These are phyloP conservation scores for Didymella pinodella DNA, from an alignment of 2,329 filamentous ascomycete genomes.

Conservation along the genomic window DNA sequence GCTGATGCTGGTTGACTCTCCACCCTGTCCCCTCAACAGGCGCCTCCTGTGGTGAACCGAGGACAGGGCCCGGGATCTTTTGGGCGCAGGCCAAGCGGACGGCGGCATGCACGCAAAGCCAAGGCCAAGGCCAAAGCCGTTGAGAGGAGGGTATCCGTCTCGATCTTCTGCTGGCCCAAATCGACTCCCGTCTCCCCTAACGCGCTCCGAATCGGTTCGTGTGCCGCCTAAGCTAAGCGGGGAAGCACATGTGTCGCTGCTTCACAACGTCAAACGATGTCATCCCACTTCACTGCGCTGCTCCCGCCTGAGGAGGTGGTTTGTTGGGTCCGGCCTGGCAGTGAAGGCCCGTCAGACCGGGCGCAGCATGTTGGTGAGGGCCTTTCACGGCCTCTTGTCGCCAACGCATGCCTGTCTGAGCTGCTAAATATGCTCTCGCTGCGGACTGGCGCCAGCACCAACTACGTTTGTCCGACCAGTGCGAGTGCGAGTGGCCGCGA, in stretches of 20 bases:
- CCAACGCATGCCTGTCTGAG: constrained; percentile 5
- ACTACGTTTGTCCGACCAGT: constrained; percentile 24
- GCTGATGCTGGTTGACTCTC: constrained; percentile 5
- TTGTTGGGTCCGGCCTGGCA: constrained; percentile 7
- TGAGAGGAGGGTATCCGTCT: constrained; percentile 13
- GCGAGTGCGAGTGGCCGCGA: constrained; percentile 24
- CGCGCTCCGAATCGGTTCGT: constrained; percentile 36
- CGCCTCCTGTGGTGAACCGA: constrained; percentile 38
- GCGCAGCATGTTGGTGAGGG: neutral
- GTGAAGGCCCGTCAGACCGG: constrained; percentile 13
- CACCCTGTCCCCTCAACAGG: constrained; percentile 19
- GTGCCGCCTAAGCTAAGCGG: constrained; percentile 35
- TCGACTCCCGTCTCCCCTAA: constrained; percentile 20
- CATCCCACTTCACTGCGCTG: neutral
- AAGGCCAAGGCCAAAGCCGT: constrained; percentile 26
- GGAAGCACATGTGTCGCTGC: constrained; percentile 22
- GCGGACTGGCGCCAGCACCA: constrained; percentile 26
- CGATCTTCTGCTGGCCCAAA: constrained; percentile 16
- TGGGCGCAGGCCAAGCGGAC: constrained; percentile 39
- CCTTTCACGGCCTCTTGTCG: constrained; percentile 4
- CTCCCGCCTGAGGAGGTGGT: constrained; percentile 1
- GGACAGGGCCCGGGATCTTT: constrained; percentile 32
- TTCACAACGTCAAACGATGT: constrained; percentile 13
- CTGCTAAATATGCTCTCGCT: constrained; percentile 17
- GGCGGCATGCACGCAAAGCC: constrained; percentile 45